phyloP scores from a whole-genome alignment of 1,139 yeast genomes.

The Candida sojae region DNA sequence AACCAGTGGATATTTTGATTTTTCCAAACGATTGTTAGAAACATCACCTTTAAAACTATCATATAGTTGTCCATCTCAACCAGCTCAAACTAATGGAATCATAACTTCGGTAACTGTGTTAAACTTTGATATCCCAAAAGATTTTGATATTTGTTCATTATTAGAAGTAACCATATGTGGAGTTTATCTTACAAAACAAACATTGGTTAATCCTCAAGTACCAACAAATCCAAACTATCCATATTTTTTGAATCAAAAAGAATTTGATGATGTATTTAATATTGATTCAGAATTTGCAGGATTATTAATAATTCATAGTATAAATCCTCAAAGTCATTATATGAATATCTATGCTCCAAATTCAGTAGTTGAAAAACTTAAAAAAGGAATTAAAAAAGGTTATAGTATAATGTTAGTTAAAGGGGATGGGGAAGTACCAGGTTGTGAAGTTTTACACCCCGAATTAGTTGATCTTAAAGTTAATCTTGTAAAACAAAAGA shows the following conservation, averaged over 20 bases:
- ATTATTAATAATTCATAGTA: conserved; percentile 60
- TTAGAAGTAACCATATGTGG: conserved; percentile 60
- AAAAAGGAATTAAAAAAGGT: conserved; percentile 23
- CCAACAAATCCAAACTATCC: not conserved
- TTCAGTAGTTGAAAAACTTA: conserved; percentile 11
- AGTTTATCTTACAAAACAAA: conserved; percentile 26
- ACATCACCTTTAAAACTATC: conserved; percentile 53
- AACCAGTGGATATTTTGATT: conserved; percentile 36
- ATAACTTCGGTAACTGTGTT: conserved; percentile 33
- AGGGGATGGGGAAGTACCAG: conserved; percentile 62
- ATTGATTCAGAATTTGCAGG: conserved; percentile 29
- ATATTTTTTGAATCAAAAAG: conserved; percentile 7
- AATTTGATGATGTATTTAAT: not conserved
- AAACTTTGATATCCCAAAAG: conserved; percentile 25
- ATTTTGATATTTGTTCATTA: conserved; percentile 33
- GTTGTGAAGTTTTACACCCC: conserved; percentile 33
- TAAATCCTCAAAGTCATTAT: conserved; percentile 40
- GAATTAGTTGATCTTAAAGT: conserved; percentile 18
- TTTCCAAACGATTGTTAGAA: conserved; percentile 46
- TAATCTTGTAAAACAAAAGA: conserved; percentile 13
- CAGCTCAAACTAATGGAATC: not conserved
- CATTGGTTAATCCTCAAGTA: not conserved
- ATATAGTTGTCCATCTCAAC: conserved; percentile 17
- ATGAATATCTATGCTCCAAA: conserved; percentile 65
- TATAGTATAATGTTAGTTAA: conserved; percentile 52